Evolutionary conservation across 805 yeast genomes (phyloP).

Genomic region (Kurtzmaniella fragi): DNA sequence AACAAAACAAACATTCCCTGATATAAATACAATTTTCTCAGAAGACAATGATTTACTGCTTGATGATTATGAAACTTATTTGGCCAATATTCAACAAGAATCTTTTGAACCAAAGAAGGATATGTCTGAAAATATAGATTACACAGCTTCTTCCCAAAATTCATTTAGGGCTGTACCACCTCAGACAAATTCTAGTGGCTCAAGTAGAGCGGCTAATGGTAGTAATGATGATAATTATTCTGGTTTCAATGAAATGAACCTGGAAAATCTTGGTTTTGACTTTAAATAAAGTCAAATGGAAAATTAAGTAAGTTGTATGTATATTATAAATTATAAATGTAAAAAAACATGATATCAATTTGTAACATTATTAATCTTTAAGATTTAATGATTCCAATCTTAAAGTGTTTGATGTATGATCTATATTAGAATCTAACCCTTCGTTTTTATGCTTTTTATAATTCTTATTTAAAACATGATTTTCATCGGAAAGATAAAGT

Average conservation of each 20-base stretch:
- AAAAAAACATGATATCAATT: no score
- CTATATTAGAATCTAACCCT: constrained; percentile 12
- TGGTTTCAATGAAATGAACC: not conserved
- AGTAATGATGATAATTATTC: not conserved
- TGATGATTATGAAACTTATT: constrained; percentile 1
- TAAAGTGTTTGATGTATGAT: constrained; percentile 28
- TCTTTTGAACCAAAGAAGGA: no score
- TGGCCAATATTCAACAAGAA: not conserved
- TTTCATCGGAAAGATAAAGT: constrained; percentile 57
- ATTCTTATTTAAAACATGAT: constrained; percentile 7
- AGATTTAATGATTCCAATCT: constrained; percentile 26
- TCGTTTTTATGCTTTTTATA: constrained; percentile 4
- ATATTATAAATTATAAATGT: not conserved
- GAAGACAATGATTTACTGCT: constrained; percentile 1
- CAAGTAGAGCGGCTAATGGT: not conserved
- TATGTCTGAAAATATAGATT: no score
- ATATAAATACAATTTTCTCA: constrained; percentile 1
- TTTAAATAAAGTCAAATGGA: not conserved
- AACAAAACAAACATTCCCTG: constrained; percentile 2
- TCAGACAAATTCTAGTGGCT: not conserved
- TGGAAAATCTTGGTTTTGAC: not conserved
- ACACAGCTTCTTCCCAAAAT: no score
- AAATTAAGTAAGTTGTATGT: not conserved
- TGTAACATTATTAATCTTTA: constrained; percentile 7
- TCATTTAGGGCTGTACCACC: no score